These are phyloP conservation scores for Phytophthora agathidicida DNA, from an alignment of 352 stramenopile genomes.

Conservation along the genomic window DNA sequence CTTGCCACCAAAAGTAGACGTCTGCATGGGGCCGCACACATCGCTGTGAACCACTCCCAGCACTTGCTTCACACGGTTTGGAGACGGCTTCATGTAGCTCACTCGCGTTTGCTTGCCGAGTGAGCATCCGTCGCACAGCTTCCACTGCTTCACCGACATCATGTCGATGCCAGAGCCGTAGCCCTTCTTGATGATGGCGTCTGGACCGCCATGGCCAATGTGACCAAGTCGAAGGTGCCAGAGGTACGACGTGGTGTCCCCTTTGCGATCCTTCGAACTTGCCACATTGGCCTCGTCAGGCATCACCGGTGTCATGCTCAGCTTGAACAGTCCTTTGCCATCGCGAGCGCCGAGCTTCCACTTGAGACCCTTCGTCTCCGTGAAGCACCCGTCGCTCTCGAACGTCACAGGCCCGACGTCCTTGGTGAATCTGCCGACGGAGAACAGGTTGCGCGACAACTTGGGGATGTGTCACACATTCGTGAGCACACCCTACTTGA, in stretches of 20 bases:
- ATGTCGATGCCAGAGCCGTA: no score
- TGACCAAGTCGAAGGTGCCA: no score
- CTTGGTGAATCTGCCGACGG: conserved; percentile 16
- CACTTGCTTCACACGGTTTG: conserved; percentile 3
- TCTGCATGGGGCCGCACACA: no score
- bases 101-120: conserved; percentile 21
- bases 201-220: no score
- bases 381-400: conserved; percentile 13
- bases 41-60: conserved; percentile 2
- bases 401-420: conserved; percentile 15
- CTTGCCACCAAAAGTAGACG: no score
- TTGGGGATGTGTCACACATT: conserved; percentile 16
- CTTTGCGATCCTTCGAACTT: conserved; percentile 15
- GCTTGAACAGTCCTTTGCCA: conserved; percentile 17
- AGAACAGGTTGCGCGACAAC: conserved; percentile 19
- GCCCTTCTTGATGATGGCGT: no score
- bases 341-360: conserved; percentile 15
- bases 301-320: conserved; percentile 12
- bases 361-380: conserved; percentile 1
- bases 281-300: conserved; percentile 14
- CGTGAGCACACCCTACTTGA: conserved; percentile 16
- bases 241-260: no score
- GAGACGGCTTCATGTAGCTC: conserved; percentile 4
- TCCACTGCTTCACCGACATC: conserved; percentile 1
- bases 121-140: conserved; percentile 3